phyloP scores from a whole-genome alignment of 2,329 filamentous ascomycete genomes.

The Magnaporthiopsis rhizophila region DNA sequence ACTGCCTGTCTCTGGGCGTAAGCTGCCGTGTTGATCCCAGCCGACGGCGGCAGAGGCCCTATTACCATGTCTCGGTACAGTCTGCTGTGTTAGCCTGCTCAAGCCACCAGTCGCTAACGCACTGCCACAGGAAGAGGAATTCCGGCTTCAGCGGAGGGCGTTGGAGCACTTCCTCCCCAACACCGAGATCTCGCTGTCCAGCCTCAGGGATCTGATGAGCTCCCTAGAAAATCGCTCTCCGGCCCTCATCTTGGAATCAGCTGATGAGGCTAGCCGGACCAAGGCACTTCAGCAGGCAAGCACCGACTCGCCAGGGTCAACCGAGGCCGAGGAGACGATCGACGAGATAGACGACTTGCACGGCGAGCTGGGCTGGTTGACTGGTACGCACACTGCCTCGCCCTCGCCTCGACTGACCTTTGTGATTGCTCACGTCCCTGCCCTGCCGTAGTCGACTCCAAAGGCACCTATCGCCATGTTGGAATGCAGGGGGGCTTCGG shows the following conservation, averaged over 20 bases:
- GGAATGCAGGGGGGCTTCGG: conserved; percentile 18
- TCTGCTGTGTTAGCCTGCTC: background rate
- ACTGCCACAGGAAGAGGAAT: conserved; percentile 16
- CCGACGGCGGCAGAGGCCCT: conserved; percentile 18
- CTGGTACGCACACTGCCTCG: background rate
- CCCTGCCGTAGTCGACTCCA: conserved; percentile 12
- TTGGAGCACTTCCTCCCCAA: conserved; percentile 20
- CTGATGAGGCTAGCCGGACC: background rate
- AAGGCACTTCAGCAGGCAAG: background rate
- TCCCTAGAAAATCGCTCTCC: conserved; percentile 9
- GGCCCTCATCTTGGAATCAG: background rate
- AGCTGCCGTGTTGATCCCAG: background rate
- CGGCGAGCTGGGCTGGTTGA: conserved; percentile 17
- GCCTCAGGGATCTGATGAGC: conserved; percentile 14
- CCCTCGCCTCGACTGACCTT: background rate
- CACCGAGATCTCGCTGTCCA: conserved; percentile 17
- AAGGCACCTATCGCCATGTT: conserved; percentile 16
- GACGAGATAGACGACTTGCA: conserved; percentile 17
- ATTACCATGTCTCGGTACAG: conserved; percentile 19
- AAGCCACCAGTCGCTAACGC: background rate
- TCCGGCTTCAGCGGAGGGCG: conserved; percentile 20
- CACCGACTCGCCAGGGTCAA: background rate
- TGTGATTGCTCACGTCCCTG: background rate
- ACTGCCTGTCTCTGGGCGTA: background rate
- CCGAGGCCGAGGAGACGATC: conserved; percentile 6